Conservation (phyloP, 2,329 filamentous ascomycete species). For the Colletotrichum lindemuthianum region DNA sequence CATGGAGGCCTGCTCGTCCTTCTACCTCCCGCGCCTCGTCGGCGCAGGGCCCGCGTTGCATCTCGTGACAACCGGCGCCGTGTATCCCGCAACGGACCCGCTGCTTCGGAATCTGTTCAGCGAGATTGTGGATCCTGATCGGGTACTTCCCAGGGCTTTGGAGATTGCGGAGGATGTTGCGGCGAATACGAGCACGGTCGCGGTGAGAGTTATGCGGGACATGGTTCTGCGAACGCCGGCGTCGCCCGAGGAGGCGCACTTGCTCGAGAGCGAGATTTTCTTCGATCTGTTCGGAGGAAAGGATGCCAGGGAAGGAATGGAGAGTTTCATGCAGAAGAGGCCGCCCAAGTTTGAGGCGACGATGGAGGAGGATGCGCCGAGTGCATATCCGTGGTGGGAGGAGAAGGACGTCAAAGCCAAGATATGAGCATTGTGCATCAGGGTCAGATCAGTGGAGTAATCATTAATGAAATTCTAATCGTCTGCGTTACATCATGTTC, state of each 20-base stretch:
- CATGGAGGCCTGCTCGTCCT: slow-evolving; percentile 78
- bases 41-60: slow-evolving; percentile 72
- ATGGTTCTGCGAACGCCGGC: slow-evolving; percentile 71
- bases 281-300: slow-evolving; percentile 65
- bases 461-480: no score
- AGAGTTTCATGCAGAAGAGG: slow-evolving; percentile 77
- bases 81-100: slow-evolving; percentile 61
- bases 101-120: slow-evolving; percentile 72
- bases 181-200: slow-evolving; percentile 71
- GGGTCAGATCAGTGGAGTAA: not conserved
- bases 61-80: slow-evolving; percentile 73
- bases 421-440: slow-evolving; percentile 24
- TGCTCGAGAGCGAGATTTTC: slow-evolving; percentile 74
- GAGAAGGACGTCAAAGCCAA: slow-evolving; percentile 50
- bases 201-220: slow-evolving; percentile 74
- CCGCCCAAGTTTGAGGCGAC: slow-evolving; percentile 69
- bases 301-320: slow-evolving; percentile 74
- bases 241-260: slow-evolving; percentile 74
- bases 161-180: slow-evolving; percentile 74
- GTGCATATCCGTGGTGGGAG: slow-evolving; percentile 75
- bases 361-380: slow-evolving; percentile 68
- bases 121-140: slow-evolving; percentile 68
- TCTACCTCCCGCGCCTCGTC: slow-evolving; percentile 76
- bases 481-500: no score
- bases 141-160: slow-evolving; percentile 72